Base-by-base conservation (phyloP, 2,329 filamentous ascomycete genomes). In the Fusarium agapanthi region DNA sequence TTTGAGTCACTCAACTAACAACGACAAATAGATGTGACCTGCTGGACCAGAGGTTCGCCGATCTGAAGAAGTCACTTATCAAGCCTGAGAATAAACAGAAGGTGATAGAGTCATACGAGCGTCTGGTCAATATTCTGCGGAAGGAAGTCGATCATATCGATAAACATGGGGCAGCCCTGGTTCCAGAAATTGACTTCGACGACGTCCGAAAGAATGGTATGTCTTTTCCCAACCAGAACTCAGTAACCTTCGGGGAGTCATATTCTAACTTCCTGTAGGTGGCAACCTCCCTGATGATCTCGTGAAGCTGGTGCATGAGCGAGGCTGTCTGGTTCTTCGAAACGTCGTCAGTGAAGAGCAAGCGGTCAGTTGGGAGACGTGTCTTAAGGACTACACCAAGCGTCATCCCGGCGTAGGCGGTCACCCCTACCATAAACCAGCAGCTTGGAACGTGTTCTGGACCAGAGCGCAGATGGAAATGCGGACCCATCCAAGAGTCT, bases 401-500 rank as follows among this genome's bases (percentile, higher is more conserved):
- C 54, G 54, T 13, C 54, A 56, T 11, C 38, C 54, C 18, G 38
- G 54, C 11, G 54, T 56, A 16, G 54, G 54, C 3, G 54, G 54
- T 4, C 54, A 56, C 4, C 54, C 54, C 8, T 8, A 56, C 10
- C 54, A 56, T 1, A 56, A 45, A 7, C 54, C 54, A 2, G 54
- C 54, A 47, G 54, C 54, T 7, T 56, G 54, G 54, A 56, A 56
- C 18, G 54, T 56, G n/a, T 56, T 56, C 24, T 56, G 54, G 54
- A 47, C 54, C 14, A 47, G 47, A n/a, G 54, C 54, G 6, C 54
- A 56, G 14, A 56, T 56, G 54, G 54, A 56, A 26, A 47, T 56
- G 30, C 10, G 54, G 14, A 56, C 54, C 5, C 38, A 56, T 6
- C 38, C 54, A 18, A 45, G 54, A 26, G 41, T 58, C 10, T 20